These are phyloP conservation scores for Hura crepitans DNA, from an alignment of 441 rosid genomes.

Conservation along the genomic window DNA sequence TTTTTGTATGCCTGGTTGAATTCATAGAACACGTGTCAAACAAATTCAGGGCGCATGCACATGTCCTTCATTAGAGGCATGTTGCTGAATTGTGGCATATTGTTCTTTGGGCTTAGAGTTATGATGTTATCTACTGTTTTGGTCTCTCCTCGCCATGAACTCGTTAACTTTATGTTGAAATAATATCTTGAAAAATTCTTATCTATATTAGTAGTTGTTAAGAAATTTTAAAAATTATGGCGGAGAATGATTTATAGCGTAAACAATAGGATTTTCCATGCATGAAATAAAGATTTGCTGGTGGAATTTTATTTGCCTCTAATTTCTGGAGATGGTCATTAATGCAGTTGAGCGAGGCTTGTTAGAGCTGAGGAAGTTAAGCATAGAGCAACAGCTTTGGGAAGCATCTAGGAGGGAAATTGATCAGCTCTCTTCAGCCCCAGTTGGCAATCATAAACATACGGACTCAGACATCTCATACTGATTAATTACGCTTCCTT, in stretches of 20 bases:
- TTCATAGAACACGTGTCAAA: neutral
- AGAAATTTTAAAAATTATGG: neutral
- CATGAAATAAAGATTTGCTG: neutral
- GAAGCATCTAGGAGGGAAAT: conserved; percentile 86
- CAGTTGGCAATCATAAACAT: conserved; percentile 33
- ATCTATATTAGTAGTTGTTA: neutral
- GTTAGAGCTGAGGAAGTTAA: conserved; percentile 78
- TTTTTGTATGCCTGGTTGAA: neutral
- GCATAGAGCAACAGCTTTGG: conserved; percentile 92
- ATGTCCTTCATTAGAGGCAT: neutral
- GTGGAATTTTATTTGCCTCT: neutral
- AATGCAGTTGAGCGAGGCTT: conserved; percentile 78
- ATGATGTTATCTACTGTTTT: neutral
- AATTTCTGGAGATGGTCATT: neutral
- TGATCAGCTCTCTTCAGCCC: conserved; percentile 36
- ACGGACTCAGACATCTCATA: conserved; percentile 34
- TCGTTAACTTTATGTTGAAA: neutral
- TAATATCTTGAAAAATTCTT: neutral
- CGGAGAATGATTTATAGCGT: neutral
- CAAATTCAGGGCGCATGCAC: neutral
- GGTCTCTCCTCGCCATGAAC: neutral
- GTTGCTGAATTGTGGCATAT: neutral
- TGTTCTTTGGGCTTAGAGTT: neutral
- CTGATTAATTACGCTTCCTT: neutral
- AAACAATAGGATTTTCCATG: neutral